Conservation (phyloP, 73 alveolate species). For the Paraurostyla sp. region DNA sequence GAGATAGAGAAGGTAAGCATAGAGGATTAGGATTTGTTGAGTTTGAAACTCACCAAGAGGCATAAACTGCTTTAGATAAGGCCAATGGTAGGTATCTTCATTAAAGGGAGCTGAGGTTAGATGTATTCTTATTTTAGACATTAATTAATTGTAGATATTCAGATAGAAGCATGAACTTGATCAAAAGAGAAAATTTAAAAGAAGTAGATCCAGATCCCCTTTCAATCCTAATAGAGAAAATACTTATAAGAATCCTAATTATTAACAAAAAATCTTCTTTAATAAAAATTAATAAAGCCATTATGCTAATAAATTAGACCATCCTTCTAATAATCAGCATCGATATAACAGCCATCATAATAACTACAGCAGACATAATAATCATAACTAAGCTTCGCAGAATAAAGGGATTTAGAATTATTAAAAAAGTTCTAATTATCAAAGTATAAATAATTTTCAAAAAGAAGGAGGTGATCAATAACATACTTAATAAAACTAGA, state of each 20-base stretch:
- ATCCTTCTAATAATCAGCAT: no score
- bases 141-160: not conserved
- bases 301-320: no score
- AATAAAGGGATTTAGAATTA: no score
- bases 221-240: not conserved
- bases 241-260: not conserved
- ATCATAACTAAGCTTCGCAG: no score
- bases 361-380: no score
- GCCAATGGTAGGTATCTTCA: slow-evolving; percentile 13
- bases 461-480: no score
- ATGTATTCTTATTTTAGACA: not conserved
- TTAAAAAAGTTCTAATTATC: no score
- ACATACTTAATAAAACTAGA: no score
- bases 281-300: no score
- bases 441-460: no score
- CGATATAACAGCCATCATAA: no score
- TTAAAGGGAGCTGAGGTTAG: slow-evolving; percentile 22
- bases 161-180: slow-evolving; percentile 32
- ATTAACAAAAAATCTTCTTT: not conserved
- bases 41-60: not conserved
- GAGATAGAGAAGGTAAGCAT: not conserved
- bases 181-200: not conserved
- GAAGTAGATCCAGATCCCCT: slow-evolving; percentile 35
- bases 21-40: slow-evolving; percentile 47
- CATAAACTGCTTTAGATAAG: not conserved